Evolutionary conservation across 768 basidiomycete genomes (phyloP).

Genomic region (Chlorophyllum brunneum): DNA sequence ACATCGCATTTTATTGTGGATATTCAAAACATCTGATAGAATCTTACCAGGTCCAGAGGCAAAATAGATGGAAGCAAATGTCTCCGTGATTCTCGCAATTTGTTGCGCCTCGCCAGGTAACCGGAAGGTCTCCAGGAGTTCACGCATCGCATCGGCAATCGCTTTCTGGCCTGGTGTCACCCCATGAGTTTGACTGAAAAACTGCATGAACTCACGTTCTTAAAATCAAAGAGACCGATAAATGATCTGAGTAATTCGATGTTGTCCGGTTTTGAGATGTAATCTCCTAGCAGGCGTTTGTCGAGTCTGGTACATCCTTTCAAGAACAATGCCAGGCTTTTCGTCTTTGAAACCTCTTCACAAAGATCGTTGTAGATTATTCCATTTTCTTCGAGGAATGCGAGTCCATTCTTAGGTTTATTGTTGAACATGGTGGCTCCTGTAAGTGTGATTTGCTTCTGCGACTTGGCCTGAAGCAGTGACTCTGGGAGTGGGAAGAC

Average conservation of each 20-base stretch:
- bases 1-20: constrained; percentile 3
- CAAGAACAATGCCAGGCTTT: constrained; percentile 80
- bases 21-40: neutral
- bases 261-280: constrained; percentile 85
- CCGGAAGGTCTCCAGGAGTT: constrained; percentile 89
- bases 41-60: constrained; percentile 72
- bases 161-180: constrained; percentile 60
- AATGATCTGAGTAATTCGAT: constrained; percentile 82
- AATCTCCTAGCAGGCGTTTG: constrained; percentile 92
- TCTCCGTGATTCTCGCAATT: constrained; percentile 90
- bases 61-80: constrained; percentile 90
- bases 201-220: constrained; percentile 54
- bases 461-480: constrained; percentile 68
- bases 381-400: constrained; percentile 91
- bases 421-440: constrained; percentile 87
- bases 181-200: neutral
- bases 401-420: constrained; percentile 87
- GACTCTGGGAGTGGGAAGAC: constrained; percentile 51
- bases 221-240: constrained; percentile 86
- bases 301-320: constrained; percentile 83
- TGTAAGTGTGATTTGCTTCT: constrained; percentile 80
- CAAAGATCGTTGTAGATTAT: constrained; percentile 73
- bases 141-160: constrained; percentile 93
- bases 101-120: constrained; percentile 95
- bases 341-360: constrained; percentile 48